Conservation (phyloP, 768 basidiomycete species). For the Lentinula guzmanii region DNA sequence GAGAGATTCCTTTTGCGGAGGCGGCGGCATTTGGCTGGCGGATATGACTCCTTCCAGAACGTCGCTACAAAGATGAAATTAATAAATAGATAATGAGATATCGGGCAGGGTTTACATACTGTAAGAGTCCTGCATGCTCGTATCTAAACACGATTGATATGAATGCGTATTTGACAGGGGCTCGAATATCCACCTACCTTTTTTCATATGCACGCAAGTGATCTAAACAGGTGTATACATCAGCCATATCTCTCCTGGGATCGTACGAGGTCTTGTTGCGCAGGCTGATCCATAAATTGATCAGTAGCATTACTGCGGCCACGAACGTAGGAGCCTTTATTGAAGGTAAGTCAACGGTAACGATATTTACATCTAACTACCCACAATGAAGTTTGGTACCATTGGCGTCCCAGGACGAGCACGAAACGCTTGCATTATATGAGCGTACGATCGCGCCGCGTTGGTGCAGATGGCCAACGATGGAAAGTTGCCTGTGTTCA, state of each 20-base stretch:
- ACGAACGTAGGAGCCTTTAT: conserved; percentile 3
- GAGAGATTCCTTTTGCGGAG: background rate
- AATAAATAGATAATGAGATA: background rate
- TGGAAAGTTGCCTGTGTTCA: background rate
- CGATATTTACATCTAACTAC: background rate
- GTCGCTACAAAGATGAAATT: background rate
- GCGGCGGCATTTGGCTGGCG: background rate
- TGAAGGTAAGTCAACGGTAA: background rate
- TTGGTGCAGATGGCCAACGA: conserved; percentile 3
- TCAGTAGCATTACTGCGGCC: conserved; percentile 1
- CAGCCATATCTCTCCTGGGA: conserved; percentile 3
- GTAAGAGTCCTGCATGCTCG: background rate
- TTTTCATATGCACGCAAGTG: background rate
- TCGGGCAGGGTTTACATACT: background rate
- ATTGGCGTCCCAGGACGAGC: background rate
- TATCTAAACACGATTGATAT: background rate
- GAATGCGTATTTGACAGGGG: background rate
- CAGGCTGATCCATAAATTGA: conserved; percentile 2
- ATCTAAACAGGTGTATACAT: background rate
- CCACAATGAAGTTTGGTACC: background rate
- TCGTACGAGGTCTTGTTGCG: background rate
- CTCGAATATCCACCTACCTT: background rate
- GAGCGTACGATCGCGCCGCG: conserved; percentile 10
- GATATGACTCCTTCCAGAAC: conserved; percentile 2
- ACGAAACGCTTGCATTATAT: conserved; percentile 3